These are phyloP conservation scores for Ascochyta clinopodiicola DNA, from an alignment of 2,329 filamentous ascomycete genomes.

Conservation along the genomic window DNA sequence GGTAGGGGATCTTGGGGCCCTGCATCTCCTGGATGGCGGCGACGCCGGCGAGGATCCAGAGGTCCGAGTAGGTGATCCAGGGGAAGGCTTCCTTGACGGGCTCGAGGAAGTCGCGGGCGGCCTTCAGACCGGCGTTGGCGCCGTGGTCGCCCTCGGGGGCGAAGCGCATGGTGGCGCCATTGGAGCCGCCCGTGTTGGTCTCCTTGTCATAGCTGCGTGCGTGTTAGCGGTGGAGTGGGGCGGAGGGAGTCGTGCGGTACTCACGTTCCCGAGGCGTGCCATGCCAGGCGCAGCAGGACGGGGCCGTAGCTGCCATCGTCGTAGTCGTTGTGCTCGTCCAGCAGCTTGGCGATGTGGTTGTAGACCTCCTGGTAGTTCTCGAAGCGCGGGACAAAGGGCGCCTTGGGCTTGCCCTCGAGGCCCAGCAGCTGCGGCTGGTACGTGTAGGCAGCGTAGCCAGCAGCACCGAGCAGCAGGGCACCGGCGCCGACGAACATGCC, in stretches of 20 bases:
- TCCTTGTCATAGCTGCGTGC: slow-evolving; percentile 72
- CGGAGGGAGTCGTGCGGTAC: slow-evolving; percentile 16
- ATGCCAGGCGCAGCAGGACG: slow-evolving; percentile 86
- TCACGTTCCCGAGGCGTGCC: slow-evolving; percentile 87
- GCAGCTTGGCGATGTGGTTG: slow-evolving; percentile 77
- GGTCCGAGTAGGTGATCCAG: slow-evolving; percentile 95
- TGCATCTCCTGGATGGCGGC: slow-evolving; percentile 94
- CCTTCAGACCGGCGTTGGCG: slow-evolving; percentile 88
- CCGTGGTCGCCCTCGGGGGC: slow-evolving; percentile 86
- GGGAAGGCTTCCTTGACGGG: slow-evolving; percentile 88
- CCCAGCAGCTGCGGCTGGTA: slow-evolving; percentile 59
- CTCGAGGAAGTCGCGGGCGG: slow-evolving; percentile 90
- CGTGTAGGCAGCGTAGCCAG: slow-evolving; percentile 56
- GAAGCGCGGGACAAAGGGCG: slow-evolving; percentile 73
- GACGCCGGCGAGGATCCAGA: slow-evolving; percentile 91
- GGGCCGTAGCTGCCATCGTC: slow-evolving; percentile 97
- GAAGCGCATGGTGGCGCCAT: slow-evolving; percentile 97
- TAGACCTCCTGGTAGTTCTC: slow-evolving; percentile 97
- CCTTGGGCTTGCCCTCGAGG: slow-evolving; percentile 43
- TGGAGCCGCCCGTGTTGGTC: slow-evolving; percentile 89
- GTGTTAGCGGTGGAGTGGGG: slow-evolving; percentile 20
- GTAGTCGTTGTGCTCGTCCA: slow-evolving; percentile 92
- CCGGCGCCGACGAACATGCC: slow-evolving; percentile 44
- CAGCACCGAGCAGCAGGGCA: slow-evolving; percentile 37
- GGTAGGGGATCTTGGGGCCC: slow-evolving; percentile 85